Base-by-base conservation (phyloP, 1,284 basidiomycete genomes). In the Leccinum proximum region DNA sequence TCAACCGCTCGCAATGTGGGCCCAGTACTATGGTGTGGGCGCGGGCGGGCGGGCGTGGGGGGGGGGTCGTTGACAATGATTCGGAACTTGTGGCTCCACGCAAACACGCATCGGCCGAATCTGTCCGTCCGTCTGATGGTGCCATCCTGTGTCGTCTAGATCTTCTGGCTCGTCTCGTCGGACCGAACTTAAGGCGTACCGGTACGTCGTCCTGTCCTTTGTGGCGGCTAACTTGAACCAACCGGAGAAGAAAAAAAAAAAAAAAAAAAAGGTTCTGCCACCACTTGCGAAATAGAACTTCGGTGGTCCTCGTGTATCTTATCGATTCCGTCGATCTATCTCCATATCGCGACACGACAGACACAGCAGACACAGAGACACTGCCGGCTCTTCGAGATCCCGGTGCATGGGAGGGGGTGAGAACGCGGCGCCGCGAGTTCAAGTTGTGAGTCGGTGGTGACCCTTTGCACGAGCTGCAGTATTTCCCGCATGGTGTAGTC, bases 271-370 rank as follows among this genome's bases (percentile, higher is more conserved):
- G 50, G 9, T 42, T 53, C 60, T 61, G 62, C 67, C 67, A 40
- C 18, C 22, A 22, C 22, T 22, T 13, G 35, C 22, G 53, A 66
- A 58, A 33, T 22, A 59, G 58, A 60, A 58, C 22, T 22, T 22
- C 22, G 33, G 58, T 56, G 40, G 40, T 65, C 72, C 65, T 64
- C 72, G 66, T 67, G 71, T 71, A 72, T 76, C 72, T 76, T 74
- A 76, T 75, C 73, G 70, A 72, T 68, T 40, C 65, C 33, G 64
- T 64, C 62, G 64, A 75, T 74, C 74, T 66, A 63, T 63, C 64
- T 62, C 65, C 67, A 54, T 62, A 66, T 64, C 64, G 35, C 59
- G 59, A 57, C 16, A 30, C 56, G 26, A 7, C 50, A 26, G 50
- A 53, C 48, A 50, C 48, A 22, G 22, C 22, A 50, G 30, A 40